These are phyloP conservation scores for Ascochyta clinopodiicola DNA, from an alignment of 2,329 filamentous ascomycete genomes.

Conservation along the genomic window DNA sequence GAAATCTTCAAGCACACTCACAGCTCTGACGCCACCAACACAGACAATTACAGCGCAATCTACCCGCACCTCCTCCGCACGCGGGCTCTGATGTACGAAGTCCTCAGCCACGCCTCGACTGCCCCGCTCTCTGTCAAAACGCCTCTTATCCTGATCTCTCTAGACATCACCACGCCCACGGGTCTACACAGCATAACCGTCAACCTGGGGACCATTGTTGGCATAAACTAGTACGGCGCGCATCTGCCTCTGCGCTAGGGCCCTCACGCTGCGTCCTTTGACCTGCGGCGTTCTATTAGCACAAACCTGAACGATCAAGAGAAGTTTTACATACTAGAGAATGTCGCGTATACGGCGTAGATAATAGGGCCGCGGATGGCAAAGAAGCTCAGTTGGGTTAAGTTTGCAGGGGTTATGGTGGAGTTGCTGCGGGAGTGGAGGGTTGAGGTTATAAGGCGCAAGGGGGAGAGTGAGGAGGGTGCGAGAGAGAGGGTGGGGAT, in stretches of 20 bases:
- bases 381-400: conserved; percentile 34
- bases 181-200: conserved; percentile 12
- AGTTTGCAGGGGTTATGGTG: conserved; percentile 26
- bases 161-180: conserved; percentile 8
- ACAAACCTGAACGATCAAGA: conserved; percentile 5
- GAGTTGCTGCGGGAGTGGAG: conserved; percentile 19
- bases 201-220: conserved; percentile 14
- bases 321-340: conserved; percentile 16
- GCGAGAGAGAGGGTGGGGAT: conserved; percentile 16
- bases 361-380: conserved; percentile 33
- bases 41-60: conserved; percentile 36
- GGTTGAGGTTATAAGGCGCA: conserved; percentile 17
- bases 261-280: conserved; percentile 33
- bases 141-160: conserved; percentile 2
- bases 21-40: no score
- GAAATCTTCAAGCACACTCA: no score
- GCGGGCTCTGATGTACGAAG: conserved; percentile 50
- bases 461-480: conserved; percentile 13
- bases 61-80: conserved; percentile 47
- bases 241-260: conserved; percentile 34
- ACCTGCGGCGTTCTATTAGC: conserved; percentile 42
- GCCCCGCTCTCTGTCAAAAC: conserved; percentile 24
- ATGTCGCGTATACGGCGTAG: conserved; percentile 26
- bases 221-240: conserved; percentile 29
- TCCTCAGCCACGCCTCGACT: conserved; percentile 16